Percentiles rank a stretch among this genome's conserved stretches.
Evolutionary conservation across 75 land plant genomes (phyloP).

Genomic region (Ceratopteris richardii): DNA sequence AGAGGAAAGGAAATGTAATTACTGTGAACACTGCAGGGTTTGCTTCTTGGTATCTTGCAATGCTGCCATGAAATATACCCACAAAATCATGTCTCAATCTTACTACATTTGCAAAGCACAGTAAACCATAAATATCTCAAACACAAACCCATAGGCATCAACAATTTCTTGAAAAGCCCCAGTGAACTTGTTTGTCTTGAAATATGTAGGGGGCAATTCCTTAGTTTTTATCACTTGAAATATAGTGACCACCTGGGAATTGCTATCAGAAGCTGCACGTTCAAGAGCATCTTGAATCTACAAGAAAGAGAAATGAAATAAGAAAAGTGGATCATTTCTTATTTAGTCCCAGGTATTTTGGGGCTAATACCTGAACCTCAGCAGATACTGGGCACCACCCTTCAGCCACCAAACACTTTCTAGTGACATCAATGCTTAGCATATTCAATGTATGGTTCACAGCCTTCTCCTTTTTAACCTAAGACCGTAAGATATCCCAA

Average conservation of each 20-base stretch:
- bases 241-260: slow-evolving; percentile 90
- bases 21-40: slow-evolving; percentile 89
- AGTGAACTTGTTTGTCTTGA: slow-evolving; percentile 82
- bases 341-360: neutral
- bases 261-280: slow-evolving; percentile 70
- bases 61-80: slow-evolving; percentile 35
- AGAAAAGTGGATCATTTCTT: neutral
- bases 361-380: slow-evolving; percentile 44
- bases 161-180: slow-evolving; percentile 89
- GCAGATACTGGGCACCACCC: slow-evolving; percentile 91
- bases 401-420: slow-evolving; percentile 91
- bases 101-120: too few relatives aligned
- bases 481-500: too few relatives aligned
- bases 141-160: slow-evolving; percentile 83
- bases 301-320: neutral
- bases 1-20: slow-evolving; percentile 90
- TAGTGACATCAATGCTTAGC: slow-evolving; percentile 94
- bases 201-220: slow-evolving; percentile 80
- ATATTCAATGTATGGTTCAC: slow-evolving; percentile 82
- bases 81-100: too few relatives aligned
- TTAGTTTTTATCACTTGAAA: slow-evolving; percentile 73
- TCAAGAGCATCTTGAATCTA: slow-evolving; percentile 85
- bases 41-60: slow-evolving; percentile 91
- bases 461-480: slow-evolving; percentile 71
- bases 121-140: neutral